These are phyloP conservation scores for Acanthamoeba castellanii DNA, from an alignment of 208 protist species.

Conservation along the genomic window DNA sequence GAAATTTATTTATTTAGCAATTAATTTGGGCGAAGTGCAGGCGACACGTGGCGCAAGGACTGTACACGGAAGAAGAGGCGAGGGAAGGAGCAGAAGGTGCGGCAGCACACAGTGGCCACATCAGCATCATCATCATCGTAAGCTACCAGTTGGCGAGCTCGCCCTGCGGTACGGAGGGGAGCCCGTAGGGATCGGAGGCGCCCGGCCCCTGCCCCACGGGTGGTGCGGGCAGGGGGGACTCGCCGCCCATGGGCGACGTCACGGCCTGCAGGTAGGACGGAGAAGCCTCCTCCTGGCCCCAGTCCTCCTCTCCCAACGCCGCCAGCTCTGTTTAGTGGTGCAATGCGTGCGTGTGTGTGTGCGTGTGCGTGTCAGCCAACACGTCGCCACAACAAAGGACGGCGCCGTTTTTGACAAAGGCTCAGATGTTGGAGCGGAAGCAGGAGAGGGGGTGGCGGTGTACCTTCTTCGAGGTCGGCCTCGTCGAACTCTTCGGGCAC, in stretches of 20 bases:
- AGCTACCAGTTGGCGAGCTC: constrained; percentile 17
- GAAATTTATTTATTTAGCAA: not conserved
- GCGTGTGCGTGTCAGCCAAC: too few relatives aligned
- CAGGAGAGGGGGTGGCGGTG: not conserved
- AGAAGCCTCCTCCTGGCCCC: not conserved
- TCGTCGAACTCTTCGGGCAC: constrained; percentile 86
- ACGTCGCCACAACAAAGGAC: too few relatives aligned
- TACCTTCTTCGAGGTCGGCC: constrained; percentile 84
- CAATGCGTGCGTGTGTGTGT: too few relatives aligned
- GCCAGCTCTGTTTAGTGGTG: not conserved
- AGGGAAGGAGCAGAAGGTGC: too few relatives aligned
- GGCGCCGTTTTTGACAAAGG: too few relatives aligned
- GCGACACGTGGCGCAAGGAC: not conserved
- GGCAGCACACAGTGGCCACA: too few relatives aligned
- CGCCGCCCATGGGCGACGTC: not conserved
- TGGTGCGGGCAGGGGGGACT: not conserved
- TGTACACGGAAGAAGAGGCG: not conserved
- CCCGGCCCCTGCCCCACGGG: not conserved
- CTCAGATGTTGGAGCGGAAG: too few relatives aligned
- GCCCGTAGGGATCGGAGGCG: not conserved
- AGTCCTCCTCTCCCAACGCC: not conserved
- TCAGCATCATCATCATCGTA: not conserved
- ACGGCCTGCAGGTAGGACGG: constrained; percentile 28
- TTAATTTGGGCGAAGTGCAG: too few relatives aligned
- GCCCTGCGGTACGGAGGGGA: constrained; percentile 11